phyloP scores from a whole-genome alignment of 306 rosid species.

The Prinsepia uniflora region DNA sequence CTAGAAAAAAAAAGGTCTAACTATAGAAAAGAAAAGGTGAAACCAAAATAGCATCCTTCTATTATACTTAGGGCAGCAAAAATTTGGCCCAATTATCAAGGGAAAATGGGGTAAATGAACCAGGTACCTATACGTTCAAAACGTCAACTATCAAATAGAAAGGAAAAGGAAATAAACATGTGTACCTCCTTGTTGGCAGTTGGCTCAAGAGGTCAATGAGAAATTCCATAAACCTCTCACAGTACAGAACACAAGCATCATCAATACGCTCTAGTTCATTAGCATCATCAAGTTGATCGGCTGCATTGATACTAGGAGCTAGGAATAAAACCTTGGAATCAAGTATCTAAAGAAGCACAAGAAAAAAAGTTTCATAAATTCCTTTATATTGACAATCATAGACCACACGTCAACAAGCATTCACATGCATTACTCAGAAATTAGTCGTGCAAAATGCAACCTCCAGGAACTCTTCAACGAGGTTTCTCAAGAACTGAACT shows the following conservation, averaged over 20 bases:
- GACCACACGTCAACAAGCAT: neutral
- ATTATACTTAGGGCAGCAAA: neutral
- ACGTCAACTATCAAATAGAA: neutral
- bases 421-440: neutral
- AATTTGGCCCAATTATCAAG: neutral
- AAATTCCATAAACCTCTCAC: slow-evolving; percentile 98
- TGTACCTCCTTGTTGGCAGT: slow-evolving; percentile 92
- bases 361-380: slow-evolving; percentile 7
- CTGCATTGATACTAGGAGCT: slow-evolving; percentile 36
- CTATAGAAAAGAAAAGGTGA: neutral
- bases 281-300: slow-evolving; percentile 36
- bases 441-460: slow-evolving; percentile 34
- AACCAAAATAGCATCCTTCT: neutral
- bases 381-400: slow-evolving; percentile 1
- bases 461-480: slow-evolving; percentile 88
- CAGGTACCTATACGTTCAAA: neutral
- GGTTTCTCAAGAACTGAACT: slow-evolving; percentile 76
- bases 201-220: slow-evolving; percentile 97
- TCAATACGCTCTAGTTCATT: slow-evolving; percentile 42
- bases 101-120: neutral
- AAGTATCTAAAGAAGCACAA: slow-evolving; percentile 53
- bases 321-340: slow-evolving; percentile 58
- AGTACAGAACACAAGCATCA: slow-evolving; percentile 86
- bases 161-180: neutral
- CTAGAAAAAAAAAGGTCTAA: neutral